Evolutionary conservation across 805 yeast species (phyloP), one percentile per base, ranked within the genome.

Genomic region (Barnettozyma wickerhamii): DNA sequence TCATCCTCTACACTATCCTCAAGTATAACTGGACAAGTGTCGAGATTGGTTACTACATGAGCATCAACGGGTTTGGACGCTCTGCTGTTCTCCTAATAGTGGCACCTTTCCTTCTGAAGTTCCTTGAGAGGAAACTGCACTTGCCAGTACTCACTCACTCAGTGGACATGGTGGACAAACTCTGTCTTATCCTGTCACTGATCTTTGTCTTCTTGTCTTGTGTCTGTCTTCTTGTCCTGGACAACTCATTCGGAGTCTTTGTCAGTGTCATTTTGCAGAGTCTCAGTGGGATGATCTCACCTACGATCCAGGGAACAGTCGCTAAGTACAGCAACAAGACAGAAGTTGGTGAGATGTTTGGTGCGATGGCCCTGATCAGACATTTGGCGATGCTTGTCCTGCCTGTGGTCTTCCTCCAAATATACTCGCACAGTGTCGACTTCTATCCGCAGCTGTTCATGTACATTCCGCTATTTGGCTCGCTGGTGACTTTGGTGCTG

Each of bases 31-130:
- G 58, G 58, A 36, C 51, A 2, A 46, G 54, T 19, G 58, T 55
- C 7, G 55, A 55, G 34, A 35, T 55, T 6, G 58, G 59, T 3
- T 55, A 53, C 38, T 53, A 41, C 40, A 50, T 51, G 50, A 52
- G 56, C 19, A 32, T 53, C 7, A 46, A 38, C 7, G 58, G 59
- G 7, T 48, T 52, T 32, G 56, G 57, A 4, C 46, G 47, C 28
- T 40, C 54, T 1, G 13, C 41, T n/a, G 55, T 53, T 3, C 30
- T 50, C 13, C 20, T 55, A 9, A 12, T 39, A 1, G 23, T 50
- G 26, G 49, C 49, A 4, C 56, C 56, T 17, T n/a, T n/a, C n/a
- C n/a, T n/a, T n/a, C n/a, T n/a, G n/a, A n/a, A n/a, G n/a, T n/a
- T n/a, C n/a, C n/a, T n/a, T n/a, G n/a, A n/a, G n/a, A n/a, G n/a